Evolutionary conservation across 352 stramenopile genomes (phyloP).

Genomic region (Phytophthora brassicae): DNA sequence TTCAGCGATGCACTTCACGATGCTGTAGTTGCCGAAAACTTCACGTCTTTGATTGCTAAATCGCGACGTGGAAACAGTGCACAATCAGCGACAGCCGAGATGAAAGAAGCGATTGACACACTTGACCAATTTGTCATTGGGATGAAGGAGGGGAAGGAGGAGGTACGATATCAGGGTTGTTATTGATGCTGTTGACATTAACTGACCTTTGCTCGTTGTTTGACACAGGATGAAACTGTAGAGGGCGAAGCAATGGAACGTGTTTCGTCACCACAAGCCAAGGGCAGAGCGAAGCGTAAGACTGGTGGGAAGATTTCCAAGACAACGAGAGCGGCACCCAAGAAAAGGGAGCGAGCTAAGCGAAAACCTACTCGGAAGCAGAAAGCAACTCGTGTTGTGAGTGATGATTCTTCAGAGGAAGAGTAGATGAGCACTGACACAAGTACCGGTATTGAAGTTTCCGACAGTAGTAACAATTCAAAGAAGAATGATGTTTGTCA

Average conservation of each 20-base stretch:
- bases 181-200: not conserved
- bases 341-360: conserved; percentile 36
- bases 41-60: conserved; percentile 84
- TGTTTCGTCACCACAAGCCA: conserved; percentile 33
- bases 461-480: too few relatives aligned
- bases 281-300: conserved; percentile 33
- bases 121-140: conserved; percentile 58
- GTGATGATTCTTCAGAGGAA: conserved; percentile 32
- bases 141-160: conserved; percentile 56
- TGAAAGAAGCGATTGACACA: conserved; percentile 77
- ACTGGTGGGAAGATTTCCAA: conserved; percentile 28
- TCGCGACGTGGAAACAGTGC: conserved; percentile 42
- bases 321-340: conserved; percentile 14
- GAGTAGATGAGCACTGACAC: conserved; percentile 25
- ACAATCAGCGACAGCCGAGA: conserved; percentile 48
- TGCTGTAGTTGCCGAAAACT: conserved; percentile 88
- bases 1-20: conserved; percentile 94
- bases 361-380: conserved; percentile 29
- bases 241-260: conserved; percentile 24
- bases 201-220: not conserved
- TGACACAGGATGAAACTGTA: conserved; percentile 23
- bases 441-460: too few relatives aligned
- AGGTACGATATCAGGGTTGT: conserved; percentile 26
- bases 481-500: too few relatives aligned
- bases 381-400: conserved; percentile 25